phyloP scores from a whole-genome alignment of 2,329 filamentous ascomycete genomes.

The Leptographium galeiforme region DNA sequence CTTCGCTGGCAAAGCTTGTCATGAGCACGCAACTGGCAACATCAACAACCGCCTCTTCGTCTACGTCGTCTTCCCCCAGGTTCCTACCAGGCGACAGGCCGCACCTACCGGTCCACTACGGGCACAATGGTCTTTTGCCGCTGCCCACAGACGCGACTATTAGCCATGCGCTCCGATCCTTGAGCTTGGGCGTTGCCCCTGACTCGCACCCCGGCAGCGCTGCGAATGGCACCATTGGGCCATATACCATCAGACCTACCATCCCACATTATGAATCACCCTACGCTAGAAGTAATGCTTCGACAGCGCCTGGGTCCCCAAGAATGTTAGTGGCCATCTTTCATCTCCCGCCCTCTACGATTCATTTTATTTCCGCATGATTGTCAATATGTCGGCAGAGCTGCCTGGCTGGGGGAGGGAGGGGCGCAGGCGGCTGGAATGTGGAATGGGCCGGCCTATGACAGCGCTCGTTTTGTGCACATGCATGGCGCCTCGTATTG shows the following conservation, averaged over 20 bases:
- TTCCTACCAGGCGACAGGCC: conserved; percentile 9
- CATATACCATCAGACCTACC: conserved; percentile 18
- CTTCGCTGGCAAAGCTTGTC: conserved; percentile 17
- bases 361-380: conserved; percentile 8
- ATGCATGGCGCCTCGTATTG: background rate
- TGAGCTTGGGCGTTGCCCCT: background rate
- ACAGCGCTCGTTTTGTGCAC: background rate
- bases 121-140: conserved; percentile 9
- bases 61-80: conserved; percentile 17
- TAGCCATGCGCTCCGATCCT: conserved; percentile 19
- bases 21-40: conserved; percentile 24
- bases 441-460: background rate
- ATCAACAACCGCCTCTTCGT: conserved; percentile 10
- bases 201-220: conserved; percentile 17
- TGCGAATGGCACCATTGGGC: conserved; percentile 18
- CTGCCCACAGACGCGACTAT: conserved; percentile 14
- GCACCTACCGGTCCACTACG: conserved; percentile 15
- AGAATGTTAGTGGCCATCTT: conserved; percentile 36
- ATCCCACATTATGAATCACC: conserved; percentile 34
- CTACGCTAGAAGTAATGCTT: conserved; percentile 41
- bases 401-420: background rate
- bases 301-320: conserved; percentile 45
- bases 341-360: background rate
- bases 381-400: conserved; percentile 3
- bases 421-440: background rate